Base-by-base conservation (phyloP, 768 basidiomycete genomes). In the Pleurotus tuber-regium region DNA sequence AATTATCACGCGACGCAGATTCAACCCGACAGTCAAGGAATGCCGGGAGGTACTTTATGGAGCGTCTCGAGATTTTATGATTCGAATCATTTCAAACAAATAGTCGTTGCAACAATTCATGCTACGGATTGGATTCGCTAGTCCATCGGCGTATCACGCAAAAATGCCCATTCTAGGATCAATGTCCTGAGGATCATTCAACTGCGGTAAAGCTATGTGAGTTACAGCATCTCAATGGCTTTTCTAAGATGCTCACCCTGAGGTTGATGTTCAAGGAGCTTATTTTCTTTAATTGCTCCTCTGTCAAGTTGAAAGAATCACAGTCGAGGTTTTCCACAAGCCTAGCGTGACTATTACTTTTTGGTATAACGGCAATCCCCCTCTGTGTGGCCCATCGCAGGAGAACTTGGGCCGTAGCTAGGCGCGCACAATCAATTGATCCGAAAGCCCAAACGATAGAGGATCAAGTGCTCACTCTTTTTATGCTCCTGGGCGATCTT, bases 121-220 rank as follows among this genome's bases (percentile, higher is more conserved):
- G n/a, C n/a, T n/a, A n/a, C n/a, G n/a, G n/a, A n/a, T n/a, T n/a
- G n/a, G n/a, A n/a, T n/a, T n/a, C n/a, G n/a, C n/a, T n/a, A n/a
- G n/a, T n/a, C n/a, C n/a, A n/a, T n/a, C n/a, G n/a, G n/a, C n/a
- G n/a, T n/a, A n/a, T 77, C 69, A 90, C 24, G 85, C 87, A 63
- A 89, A 91, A 58, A 91, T 87, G 5, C 70, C 78, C 52, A 89
- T 61, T 29, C 81, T 76, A 49, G 78, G 70, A 57, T 89, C 84
- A 33, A 89, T 84, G 18, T 79, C 80, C 30, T 65, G 77, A 6
- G 89, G 89, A 66, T 91, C 70, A 66, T 89, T 89, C 62, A 88
- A 60, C 86, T 88, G 50, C 23, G 14, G 14, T 12, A 14, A 44
- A 26, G 39, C n/a, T n/a, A n/a, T n/a, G 21, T 35, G 25, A 50